Evolutionary conservation across 176 grass and related monocot species (phyloP).

Genomic region (Rhynchospora pubera): DNA sequence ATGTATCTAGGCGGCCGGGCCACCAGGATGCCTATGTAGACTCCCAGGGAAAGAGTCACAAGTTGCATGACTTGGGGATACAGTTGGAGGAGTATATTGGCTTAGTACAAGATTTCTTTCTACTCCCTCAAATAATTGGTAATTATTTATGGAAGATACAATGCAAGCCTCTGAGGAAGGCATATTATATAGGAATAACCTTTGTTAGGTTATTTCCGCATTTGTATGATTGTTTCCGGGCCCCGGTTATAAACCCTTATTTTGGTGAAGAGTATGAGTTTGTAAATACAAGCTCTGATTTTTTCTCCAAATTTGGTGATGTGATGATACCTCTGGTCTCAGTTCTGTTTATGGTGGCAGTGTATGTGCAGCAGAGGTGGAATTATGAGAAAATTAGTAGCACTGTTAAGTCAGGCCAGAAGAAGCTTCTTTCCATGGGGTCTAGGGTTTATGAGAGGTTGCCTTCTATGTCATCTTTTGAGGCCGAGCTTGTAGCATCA

Average conservation of each 20-base stretch:
- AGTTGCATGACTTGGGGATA: constrained; percentile 69
- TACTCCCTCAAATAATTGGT: constrained; percentile 73
- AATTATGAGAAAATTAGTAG: constrained; percentile 74
- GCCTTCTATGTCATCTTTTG: constrained; percentile 78
- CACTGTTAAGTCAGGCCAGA: constrained; percentile 65
- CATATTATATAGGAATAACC: constrained; percentile 70
- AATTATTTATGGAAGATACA: constrained; percentile 79
- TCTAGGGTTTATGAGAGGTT: constrained; percentile 81
- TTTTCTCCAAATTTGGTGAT: constrained; percentile 81
- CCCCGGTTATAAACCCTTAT: constrained; percentile 80
- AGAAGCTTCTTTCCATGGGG: constrained; percentile 73
- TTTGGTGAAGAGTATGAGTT: constrained; percentile 85
- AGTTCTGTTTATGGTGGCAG: constrained; percentile 32
- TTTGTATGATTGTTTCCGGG: constrained; percentile 69
- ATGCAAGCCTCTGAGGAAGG: constrained; percentile 62
- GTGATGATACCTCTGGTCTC: constrained; percentile 64
- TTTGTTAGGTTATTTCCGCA: constrained; percentile 72
- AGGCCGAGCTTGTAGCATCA: constrained; percentile 64
- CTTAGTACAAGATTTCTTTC: constrained; percentile 66
- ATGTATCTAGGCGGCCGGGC: constrained; percentile 40
- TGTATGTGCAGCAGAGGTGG: constrained; percentile 85
- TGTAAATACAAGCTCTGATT: constrained; percentile 80
- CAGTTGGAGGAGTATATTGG: constrained; percentile 76
- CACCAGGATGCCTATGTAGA: constrained; percentile 52
- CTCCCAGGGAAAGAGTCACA: constrained; percentile 50